Conservation (phyloP, 352 stramenopile genomes). For the Salisapilia sapeloensis region DNA sequence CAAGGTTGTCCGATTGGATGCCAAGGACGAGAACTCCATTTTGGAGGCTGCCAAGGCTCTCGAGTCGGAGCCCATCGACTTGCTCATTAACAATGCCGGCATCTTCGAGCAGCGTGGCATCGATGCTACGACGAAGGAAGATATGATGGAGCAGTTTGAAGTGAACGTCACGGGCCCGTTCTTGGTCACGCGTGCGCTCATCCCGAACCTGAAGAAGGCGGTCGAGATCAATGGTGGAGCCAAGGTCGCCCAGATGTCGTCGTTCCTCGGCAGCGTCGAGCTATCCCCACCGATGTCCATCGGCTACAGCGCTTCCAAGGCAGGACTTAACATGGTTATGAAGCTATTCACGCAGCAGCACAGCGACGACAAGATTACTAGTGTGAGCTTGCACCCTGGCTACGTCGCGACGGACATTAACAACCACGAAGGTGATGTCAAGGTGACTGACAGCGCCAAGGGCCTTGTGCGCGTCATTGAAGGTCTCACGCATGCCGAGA, state of each 20-base stretch:
- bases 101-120: slow-evolving; percentile 14
- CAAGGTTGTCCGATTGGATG: slow-evolving; percentile 27
- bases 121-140: slow-evolving; percentile 14
- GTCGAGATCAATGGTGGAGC: slow-evolving; percentile 2
- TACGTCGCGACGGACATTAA: slow-evolving; percentile 22
- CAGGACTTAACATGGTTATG: slow-evolving; percentile 27
- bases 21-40: slow-evolving; percentile 22
- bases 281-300: slow-evolving; percentile 26
- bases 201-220: slow-evolving; percentile 16
- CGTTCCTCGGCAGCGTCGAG: slow-evolving; percentile 6
- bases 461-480: slow-evolving; percentile 12
- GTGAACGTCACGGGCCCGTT: slow-evolving; percentile 41
- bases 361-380: slow-evolving; percentile 10
- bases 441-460: slow-evolving; percentile 8
- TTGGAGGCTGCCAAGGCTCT: slow-evolving; percentile 11
- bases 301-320: slow-evolving; percentile 30
- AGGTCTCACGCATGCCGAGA: slow-evolving; percentile 8
- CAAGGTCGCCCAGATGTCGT: slow-evolving; percentile 1
- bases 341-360: slow-evolving; percentile 16
- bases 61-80: slow-evolving; percentile 20
- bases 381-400: slow-evolving; percentile 14
- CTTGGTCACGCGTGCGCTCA: slow-evolving; percentile 29
- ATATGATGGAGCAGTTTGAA: slow-evolving; percentile 35
- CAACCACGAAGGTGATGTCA: slow-evolving; percentile 5
- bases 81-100: slow-evolving; percentile 47